Conservation (phyloP, 1,139 yeast genomes). For the Kluyveromyces sp. region DNA sequence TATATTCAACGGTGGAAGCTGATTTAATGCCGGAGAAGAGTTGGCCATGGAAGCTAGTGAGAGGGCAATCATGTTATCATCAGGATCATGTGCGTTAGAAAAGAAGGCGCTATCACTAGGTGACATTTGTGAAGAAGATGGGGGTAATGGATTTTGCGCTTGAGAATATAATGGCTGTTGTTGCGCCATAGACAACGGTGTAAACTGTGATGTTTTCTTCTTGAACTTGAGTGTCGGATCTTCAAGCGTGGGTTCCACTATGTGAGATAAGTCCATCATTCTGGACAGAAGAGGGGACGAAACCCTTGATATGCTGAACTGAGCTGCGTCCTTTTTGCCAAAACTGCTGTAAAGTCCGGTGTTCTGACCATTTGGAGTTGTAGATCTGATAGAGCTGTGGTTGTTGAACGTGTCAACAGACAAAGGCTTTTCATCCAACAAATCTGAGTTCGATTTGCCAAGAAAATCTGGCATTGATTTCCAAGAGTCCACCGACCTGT, state of each 20-base stretch:
- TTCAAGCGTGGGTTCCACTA: conserved; percentile 32
- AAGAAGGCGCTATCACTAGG: conserved; percentile 5
- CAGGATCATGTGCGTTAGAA: conserved; percentile 18
- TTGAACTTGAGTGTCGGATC: conserved; percentile 29
- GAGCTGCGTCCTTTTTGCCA: conserved; percentile 1
- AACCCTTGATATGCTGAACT: conserved; percentile 22
- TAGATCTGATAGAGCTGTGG: conserved; percentile 25
- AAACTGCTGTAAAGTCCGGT: not conserved
- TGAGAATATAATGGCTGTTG: conserved; percentile 1
- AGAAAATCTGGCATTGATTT: conserved; percentile 5
- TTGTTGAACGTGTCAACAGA: conserved; percentile 1
- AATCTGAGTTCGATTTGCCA: conserved; percentile 1
- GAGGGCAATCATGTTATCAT: conserved; percentile 31
- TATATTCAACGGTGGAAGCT: conserved; percentile 24
- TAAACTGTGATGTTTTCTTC: conserved; percentile 15
- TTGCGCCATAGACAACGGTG: conserved; percentile 7
- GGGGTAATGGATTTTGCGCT: conserved; percentile 4
- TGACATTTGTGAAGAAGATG: conserved; percentile 5
- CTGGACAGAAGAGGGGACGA: conserved; percentile 31
- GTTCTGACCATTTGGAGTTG: conserved; percentile 20
- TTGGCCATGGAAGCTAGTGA: conserved; percentile 33
- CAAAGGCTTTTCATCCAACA: conserved; percentile 16
- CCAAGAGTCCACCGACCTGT: conserved; percentile 9
- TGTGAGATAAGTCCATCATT: conserved; percentile 32
- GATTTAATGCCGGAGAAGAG: conserved; percentile 28